A percentile compares a stretch with the other conserved stretches of the same genome.
phyloP scores from a whole-genome alignment of 208 protist genomes.

The Acanthamoeba royreba region DNA sequence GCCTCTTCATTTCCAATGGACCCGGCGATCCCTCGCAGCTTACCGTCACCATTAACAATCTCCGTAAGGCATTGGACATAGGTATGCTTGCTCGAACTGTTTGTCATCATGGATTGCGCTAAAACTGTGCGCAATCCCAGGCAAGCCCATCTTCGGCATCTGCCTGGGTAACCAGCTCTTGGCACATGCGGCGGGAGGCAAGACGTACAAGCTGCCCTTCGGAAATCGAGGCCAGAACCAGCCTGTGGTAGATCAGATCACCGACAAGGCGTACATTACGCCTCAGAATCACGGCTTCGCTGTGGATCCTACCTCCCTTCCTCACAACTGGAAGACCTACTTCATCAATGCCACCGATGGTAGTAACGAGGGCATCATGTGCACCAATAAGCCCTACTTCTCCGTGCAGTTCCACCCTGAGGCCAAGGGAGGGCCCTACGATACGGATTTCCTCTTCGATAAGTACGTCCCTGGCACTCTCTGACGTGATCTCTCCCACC shows the following conservation, averaged over 20 bases:
- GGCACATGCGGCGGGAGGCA: slow-evolving; percentile 86
- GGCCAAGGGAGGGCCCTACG: slow-evolving; percentile 90
- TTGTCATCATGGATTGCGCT: slow-evolving; percentile 75
- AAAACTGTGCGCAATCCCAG: slow-evolving; percentile 87
- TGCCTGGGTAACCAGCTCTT: slow-evolving; percentile 99
- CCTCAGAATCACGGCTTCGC: slow-evolving; percentile 98
- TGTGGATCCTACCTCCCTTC: slow-evolving; percentile 90
- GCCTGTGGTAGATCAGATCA: slow-evolving; percentile 88
- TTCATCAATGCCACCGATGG: slow-evolving; percentile 97
- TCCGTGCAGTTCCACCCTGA: slow-evolving; percentile 98
- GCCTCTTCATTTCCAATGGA: slow-evolving; percentile 90
- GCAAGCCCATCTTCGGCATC: slow-evolving; percentile 95
- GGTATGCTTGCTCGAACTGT: slow-evolving; percentile 64
- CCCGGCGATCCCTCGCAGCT: neutral
- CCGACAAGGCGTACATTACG: slow-evolving; percentile 78
- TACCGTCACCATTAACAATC: neutral
- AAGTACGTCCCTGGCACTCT: slow-evolving; percentile 51
- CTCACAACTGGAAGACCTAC: slow-evolving; percentile 91
- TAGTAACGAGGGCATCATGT: slow-evolving; percentile 95
- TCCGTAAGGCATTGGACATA: neutral
- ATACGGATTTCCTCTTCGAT: slow-evolving; percentile 97
- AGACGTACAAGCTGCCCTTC: slow-evolving; percentile 97
- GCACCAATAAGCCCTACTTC: slow-evolving; percentile 94
- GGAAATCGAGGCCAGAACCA: slow-evolving; percentile 98
- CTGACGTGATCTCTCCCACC: neutral